phyloP scores from a whole-genome alignment of 2,329 filamentous ascomycete species.

The Fusarium domesticum region DNA sequence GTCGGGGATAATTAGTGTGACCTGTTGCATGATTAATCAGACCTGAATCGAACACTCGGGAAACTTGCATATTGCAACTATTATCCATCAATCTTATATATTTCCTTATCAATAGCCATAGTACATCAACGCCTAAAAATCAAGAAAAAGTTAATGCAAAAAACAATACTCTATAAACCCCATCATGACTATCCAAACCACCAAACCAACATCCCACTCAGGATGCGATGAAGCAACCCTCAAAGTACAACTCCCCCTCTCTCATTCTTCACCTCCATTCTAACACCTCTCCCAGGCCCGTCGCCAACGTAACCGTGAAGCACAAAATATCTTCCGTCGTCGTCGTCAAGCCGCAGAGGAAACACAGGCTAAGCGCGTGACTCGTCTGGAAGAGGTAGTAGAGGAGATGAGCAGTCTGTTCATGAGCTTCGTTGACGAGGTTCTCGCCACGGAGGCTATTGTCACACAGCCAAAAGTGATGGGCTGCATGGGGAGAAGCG shows the following conservation, averaged over 20 bases:
- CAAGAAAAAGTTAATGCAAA: too few species aligned
- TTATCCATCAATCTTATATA: too few species aligned
- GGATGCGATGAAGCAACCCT: constrained; percentile 26
- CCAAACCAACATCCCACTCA: not conserved
- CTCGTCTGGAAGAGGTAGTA: constrained; percentile 27
- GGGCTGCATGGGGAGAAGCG: constrained; percentile 17
- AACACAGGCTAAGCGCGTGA: constrained; percentile 25
- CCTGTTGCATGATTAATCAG: too few species aligned
- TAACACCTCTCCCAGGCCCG: constrained; percentile 23
- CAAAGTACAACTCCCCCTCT: constrained; percentile 13
- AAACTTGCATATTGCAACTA: too few species aligned
- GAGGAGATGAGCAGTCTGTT: constrained; percentile 32
- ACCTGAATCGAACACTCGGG: too few species aligned
- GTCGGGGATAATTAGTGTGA: too few species aligned
- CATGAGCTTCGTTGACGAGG: constrained; percentile 29
- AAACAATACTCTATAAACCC: not conserved
- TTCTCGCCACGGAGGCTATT: constrained; percentile 26
- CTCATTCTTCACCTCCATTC: not conserved
- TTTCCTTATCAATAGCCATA: too few species aligned
- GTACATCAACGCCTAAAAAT: too few species aligned
- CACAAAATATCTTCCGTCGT: constrained; percentile 30
- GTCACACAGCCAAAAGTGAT: constrained; percentile 21
- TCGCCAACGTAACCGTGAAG: constrained; percentile 30
- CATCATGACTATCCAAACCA: not conserved
- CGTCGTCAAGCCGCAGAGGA: constrained; percentile 30